phyloP scores from a whole-genome alignment of 208 protist species.

The Acanthamoeba royreba region DNA sequence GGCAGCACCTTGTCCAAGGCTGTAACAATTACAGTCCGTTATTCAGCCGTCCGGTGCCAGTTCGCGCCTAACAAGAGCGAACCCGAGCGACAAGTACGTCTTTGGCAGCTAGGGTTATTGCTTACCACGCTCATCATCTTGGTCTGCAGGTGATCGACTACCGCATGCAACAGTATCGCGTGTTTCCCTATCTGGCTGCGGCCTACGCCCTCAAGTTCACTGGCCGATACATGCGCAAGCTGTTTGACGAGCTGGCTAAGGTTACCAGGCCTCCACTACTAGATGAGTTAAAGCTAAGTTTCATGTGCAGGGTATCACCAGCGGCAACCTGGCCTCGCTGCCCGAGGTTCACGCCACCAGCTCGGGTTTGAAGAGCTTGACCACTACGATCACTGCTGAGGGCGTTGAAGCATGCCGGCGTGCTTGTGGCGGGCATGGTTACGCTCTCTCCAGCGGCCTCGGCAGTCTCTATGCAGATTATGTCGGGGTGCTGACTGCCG shows the following conservation, averaged over 20 bases:
- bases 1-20: background rate
- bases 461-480: slow-evolving; percentile 30
- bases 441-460: slow-evolving; percentile 31
- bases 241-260: slow-evolving; percentile 30
- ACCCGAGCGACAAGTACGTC: slow-evolving; percentile 18
- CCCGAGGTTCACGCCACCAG: slow-evolving; percentile 49
- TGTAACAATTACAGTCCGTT: slow-evolving; percentile 65
- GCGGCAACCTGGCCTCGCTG: slow-evolving; percentile 3
- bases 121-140: background rate
- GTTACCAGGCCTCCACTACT: background rate
- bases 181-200: slow-evolving; percentile 37
- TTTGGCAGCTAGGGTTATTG: background rate
- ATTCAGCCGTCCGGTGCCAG: slow-evolving; percentile 61
- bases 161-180: slow-evolving; percentile 47
- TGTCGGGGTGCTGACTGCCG: slow-evolving; percentile 35
- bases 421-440: slow-evolving; percentile 47
- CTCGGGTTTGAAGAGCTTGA: slow-evolving; percentile 48
- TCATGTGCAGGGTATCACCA: background rate
- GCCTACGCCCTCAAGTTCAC: slow-evolving; percentile 54
- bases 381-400: slow-evolving; percentile 46
- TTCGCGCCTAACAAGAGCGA: background rate
- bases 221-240: slow-evolving; percentile 45
- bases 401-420: slow-evolving; percentile 39
- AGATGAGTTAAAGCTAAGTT: too few species aligned
- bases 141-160: slow-evolving; percentile 42